phyloP scores from a whole-genome alignment of 176 grass and related monocot species.

The Canna indica region DNA sequence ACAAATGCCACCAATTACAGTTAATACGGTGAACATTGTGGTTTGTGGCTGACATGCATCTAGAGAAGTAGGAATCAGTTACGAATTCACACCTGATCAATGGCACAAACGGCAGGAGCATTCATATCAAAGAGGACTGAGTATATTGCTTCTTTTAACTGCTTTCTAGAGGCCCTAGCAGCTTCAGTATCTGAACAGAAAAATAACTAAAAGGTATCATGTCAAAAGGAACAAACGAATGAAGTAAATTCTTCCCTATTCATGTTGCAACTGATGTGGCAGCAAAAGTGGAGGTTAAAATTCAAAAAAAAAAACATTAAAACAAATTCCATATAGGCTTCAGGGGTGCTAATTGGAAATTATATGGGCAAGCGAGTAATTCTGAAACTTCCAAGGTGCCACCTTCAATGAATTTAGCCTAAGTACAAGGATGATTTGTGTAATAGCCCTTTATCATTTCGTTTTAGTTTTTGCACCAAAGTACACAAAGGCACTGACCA shows the following conservation, averaged over 20 bases:
- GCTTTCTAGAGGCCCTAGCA: conserved; percentile 81
- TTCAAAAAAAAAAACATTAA: not conserved
- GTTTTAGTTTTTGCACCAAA: conserved; percentile 6
- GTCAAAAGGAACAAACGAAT: not conserved
- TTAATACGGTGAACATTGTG: not conserved
- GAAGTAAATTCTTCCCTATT: not conserved
- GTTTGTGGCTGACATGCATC: not conserved
- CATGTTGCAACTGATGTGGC: not conserved
- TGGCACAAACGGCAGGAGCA: conserved; percentile 77
- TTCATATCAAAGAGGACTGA: conserved; percentile 94
- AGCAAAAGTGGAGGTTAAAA: not conserved
- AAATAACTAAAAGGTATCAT: not conserved
- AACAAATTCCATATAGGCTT: too few species aligned
- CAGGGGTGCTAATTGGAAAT: too few species aligned
- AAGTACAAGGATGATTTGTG: too few species aligned
- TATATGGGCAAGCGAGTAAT: too few species aligned
- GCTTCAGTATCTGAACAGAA: conserved; percentile 64
- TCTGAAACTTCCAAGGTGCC: too few species aligned
- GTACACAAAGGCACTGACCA: conserved; percentile 39
- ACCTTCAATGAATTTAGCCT: too few species aligned
- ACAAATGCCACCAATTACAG: not conserved
- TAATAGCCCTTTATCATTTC: too few species aligned
- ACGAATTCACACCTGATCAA: conserved; percentile 50
- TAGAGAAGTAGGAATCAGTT: not conserved
- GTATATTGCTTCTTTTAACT: conserved; percentile 63